Conservation (phyloP, 805 yeast species). For the Candida rishiriensis region DNA sequence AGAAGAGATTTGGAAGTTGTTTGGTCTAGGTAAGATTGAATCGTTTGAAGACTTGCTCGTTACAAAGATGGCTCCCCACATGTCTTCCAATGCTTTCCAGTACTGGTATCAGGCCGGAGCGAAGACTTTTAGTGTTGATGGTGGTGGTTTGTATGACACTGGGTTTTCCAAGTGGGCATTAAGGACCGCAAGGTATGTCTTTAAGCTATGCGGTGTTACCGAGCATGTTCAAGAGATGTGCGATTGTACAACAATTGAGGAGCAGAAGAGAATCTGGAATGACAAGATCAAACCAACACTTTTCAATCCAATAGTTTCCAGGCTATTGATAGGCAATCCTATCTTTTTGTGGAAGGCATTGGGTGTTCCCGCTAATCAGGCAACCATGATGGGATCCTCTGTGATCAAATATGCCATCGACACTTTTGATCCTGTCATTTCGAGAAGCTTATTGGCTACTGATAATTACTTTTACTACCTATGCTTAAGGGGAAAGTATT, state of each 20-base stretch:
- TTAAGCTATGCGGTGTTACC: constrained; percentile 50
- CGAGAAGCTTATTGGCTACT: constrained; percentile 54
- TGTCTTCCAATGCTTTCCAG: constrained; percentile 78
- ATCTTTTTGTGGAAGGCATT: constrained; percentile 84
- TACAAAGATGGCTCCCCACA: constrained; percentile 55
- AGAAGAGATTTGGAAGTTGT: constrained; percentile 66
- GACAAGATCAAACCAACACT: constrained; percentile 60
- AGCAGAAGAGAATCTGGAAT: constrained; percentile 65
- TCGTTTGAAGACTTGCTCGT: constrained; percentile 50
- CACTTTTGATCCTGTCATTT: constrained; percentile 72
- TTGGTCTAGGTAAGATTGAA: constrained; percentile 68
- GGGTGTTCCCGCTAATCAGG: constrained; percentile 87
- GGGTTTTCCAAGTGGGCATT: constrained; percentile 88
- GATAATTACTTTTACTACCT: constrained; percentile 81
- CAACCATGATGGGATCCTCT: constrained; percentile 71
- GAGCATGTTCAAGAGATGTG: constrained; percentile 53
- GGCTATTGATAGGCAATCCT: constrained; percentile 72
- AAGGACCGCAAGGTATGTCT: constrained; percentile 58
- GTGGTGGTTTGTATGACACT: constrained; percentile 69
- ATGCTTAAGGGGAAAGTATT: constrained; percentile 57
- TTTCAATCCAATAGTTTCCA: constrained; percentile 65
- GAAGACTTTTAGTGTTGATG: constrained; percentile 48
- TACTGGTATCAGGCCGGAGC: constrained; percentile 69
- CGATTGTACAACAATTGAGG: constrained; percentile 49
- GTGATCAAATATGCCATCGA: constrained; percentile 68